phyloP scores from a whole-genome alignment of 306 rosid species.

The Rubus idaeus region DNA sequence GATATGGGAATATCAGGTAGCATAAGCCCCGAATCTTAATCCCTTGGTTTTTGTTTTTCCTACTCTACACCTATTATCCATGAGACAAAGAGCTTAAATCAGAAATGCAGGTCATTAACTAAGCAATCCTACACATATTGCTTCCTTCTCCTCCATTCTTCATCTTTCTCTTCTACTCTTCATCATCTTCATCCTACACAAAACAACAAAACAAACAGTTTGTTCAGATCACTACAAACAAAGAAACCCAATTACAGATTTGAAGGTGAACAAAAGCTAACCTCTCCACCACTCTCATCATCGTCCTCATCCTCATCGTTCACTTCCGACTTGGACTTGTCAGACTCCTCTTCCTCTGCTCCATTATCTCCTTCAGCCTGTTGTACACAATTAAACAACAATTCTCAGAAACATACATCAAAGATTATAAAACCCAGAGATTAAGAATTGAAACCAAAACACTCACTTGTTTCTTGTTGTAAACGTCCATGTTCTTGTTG shows the following conservation, averaged over 20 bases:
- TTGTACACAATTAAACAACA: background rate
- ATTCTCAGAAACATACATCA: background rate
- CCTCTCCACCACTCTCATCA: slow-evolving; percentile 58
- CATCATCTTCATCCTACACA: slow-evolving; percentile 63
- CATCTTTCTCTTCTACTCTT: slow-evolving; percentile 1
- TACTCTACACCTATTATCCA: slow-evolving; percentile 32
- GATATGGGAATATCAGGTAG: slow-evolving; percentile 7
- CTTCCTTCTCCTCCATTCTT: slow-evolving; percentile 3
- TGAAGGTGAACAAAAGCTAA: background rate
- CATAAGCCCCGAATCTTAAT: slow-evolving; percentile 1
- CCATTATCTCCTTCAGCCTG: slow-evolving; percentile 65
- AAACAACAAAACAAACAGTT: background rate
- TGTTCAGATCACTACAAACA: too few species aligned
- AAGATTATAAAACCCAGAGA: background rate
- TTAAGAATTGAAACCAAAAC: too few species aligned
- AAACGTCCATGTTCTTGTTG: slow-evolving; percentile 48
- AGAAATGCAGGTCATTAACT: slow-evolving; percentile 27
- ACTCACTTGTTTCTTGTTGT: slow-evolving; percentile 56
- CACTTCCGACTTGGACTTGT: slow-evolving; percentile 86
- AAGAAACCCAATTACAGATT: background rate
- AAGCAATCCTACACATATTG: slow-evolving; percentile 28
- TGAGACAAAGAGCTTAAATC: slow-evolving; percentile 18
- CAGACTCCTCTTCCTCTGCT: slow-evolving; percentile 80
- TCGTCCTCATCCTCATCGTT: slow-evolving; percentile 80
- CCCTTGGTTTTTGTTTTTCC: slow-evolving; percentile 21